Base-by-base conservation (phyloP, 192 early-diverging fungal species). In the Coemansia umbellata region DNA sequence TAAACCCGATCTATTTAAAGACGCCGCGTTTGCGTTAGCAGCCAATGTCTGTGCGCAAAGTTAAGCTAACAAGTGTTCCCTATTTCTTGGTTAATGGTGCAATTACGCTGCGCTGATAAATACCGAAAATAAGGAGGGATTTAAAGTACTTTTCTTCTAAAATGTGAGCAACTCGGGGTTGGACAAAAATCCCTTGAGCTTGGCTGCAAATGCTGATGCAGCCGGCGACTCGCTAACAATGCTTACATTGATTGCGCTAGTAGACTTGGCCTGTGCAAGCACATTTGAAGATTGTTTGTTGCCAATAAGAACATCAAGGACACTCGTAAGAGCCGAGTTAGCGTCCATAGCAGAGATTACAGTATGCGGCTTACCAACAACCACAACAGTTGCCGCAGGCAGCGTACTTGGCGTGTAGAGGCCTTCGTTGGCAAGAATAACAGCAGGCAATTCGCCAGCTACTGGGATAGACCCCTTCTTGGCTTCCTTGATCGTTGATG, bases 371-470 rank as follows among this genome's bases (percentile, higher is more conserved):
- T 45, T 36, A 62, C 88, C 86, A 26, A 88, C 82, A 45, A 85
- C 82, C 31, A 90, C 66, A 21, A 88, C 85, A 0, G 76, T 53
- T 2, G 84, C 60, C 13, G 79, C 80, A 37, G 62, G 60, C 19
- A 70, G 82, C 77, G 55, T 80, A 77, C 14, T 42, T 1, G 50
- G 61, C 17, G 55, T 84, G 63, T 60, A 90, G 77, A 53, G 75
- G 66, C 40, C 59, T 43, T 71, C 63, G 0, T 60, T 17, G 0
- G 63, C 60, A 37, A 66, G 41, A 3, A 71, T 47, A 19, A 60
- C 64, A 0, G 64, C 57, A 2, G 64, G 68, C 21, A 14, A 30
- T 4, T 17, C 18, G 2, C 31, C 13, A 0, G 47, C 47, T 19
- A 49, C 13, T 17, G 8, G 23, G 30, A 13, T n/a, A 14, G 14